Base-by-base conservation (phyloP, 225 moss, liverwort and hornwort species). In the Bryoerythrophyllum caledonicum region DNA sequence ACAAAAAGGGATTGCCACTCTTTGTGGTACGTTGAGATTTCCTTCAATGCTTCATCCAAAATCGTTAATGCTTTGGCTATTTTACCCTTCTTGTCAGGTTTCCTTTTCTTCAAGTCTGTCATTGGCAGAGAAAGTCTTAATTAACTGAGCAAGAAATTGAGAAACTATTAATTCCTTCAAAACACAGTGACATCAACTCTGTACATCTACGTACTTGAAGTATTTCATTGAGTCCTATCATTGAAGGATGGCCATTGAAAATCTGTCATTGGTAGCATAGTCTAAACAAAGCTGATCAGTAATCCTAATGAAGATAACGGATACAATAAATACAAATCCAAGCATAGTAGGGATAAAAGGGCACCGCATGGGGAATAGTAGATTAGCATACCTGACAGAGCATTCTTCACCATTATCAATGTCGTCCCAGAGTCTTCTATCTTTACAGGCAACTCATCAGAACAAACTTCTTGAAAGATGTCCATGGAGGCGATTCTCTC, bases 1-100 rank as follows among this genome's bases (percentile, higher is more conserved):
- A 93, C 74, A 80, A 97, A 97, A 25, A 97, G 79, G 3, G 94
- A 91, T 74, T 97, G 89, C 89, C 94, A 91, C 65, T 94, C 87
- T 82, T 80, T 89, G 73, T 91, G 94, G 74, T 85, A 77, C 24
- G 13, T 76, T 40, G 81, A 58, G 60, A 97, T 84, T 73, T 93
- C 92, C 40, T 78, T 75, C 63, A 83, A 72, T 44, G 85, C 68
- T 72, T 68, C 74, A 81, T 91, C 86, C 41, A 94, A 75, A 52
- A 74, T 19, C 44, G 64, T 67, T n/a, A 58, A 32, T 54, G 49
- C 75, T 72, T 81, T 83, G 60, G 65, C 72, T 68, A 69, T 49
- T 75, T 83, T 77, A 26, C 68, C 77, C 14, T 77, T 77, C 64
- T 79, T 76, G 56, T 87, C 83, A 51, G 68, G 82, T 66, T 71